Conservation (phyloP, 805 yeast species). For the Ogataea saltuana region DNA sequence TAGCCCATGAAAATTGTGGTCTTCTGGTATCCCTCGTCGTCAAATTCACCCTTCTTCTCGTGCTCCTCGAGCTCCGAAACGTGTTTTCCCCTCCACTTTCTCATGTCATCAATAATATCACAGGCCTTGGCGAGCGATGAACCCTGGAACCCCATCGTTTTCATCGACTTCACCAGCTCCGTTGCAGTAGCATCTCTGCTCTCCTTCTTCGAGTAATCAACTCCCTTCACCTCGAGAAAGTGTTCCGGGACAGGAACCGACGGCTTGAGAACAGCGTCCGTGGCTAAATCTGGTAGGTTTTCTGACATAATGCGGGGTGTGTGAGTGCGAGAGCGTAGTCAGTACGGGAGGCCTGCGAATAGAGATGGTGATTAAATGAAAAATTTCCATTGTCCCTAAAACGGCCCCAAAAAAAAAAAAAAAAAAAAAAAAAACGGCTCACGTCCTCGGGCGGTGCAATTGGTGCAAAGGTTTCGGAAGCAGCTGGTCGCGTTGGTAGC, state of each 20-base stretch:
- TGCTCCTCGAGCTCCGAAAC: conserved; percentile 68
- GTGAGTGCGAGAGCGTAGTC: conserved; percentile 1
- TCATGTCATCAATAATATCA: conserved; percentile 90
- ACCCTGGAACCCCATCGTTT: conserved; percentile 96
- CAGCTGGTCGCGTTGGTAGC: too few relatives aligned
- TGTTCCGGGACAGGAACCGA: conserved; percentile 85
- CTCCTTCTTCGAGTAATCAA: conserved; percentile 80
- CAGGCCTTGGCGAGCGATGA: conserved; percentile 83
- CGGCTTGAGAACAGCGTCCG: conserved; percentile 87
- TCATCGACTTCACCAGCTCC: conserved; percentile 81
- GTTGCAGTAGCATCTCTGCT: conserved; percentile 78
- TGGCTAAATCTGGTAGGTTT: conserved; percentile 67
- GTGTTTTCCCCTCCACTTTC: conserved; percentile 88
- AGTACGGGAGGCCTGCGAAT: too few relatives aligned
- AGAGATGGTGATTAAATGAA: background rate
- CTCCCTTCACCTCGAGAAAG: conserved; percentile 78
- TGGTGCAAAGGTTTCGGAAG: conserved; percentile 1
- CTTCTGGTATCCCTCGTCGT: conserved; percentile 74
- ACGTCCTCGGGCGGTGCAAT: background rate
- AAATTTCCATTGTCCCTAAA: too few relatives aligned
- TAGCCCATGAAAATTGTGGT: conserved; percentile 94
- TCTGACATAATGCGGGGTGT: conserved; percentile 21
- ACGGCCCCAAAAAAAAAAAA: background rate
- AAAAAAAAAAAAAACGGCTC: conserved; percentile 1
- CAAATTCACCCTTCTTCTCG: conserved; percentile 71